phyloP scores from a whole-genome alignment of 2,329 filamentous ascomycete genomes.

The Metarhizium anisopliae region DNA sequence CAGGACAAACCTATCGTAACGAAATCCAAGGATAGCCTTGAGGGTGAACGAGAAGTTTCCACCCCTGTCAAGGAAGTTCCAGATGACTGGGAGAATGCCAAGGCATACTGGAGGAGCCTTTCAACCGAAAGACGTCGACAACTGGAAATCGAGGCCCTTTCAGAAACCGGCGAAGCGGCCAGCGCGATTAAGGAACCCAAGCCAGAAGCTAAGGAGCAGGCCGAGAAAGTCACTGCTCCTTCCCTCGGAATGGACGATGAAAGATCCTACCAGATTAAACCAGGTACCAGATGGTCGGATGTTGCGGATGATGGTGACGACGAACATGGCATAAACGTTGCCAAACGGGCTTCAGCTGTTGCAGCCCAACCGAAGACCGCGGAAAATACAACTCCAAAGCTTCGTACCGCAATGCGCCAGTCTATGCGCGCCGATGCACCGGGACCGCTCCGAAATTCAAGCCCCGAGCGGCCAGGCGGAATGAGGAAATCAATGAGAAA shows the following conservation, averaged over 20 bases:
- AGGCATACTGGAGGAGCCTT: slow-evolving; percentile 61
- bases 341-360: slow-evolving; percentile 3
- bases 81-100: slow-evolving; percentile 58
- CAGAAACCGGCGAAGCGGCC: slow-evolving; percentile 41
- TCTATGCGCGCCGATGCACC: slow-evolving; percentile 34
- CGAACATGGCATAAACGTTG: neutral
- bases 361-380: neutral
- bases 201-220: slow-evolving; percentile 29
- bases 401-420: slow-evolving; percentile 41
- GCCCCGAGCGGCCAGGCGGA: slow-evolving; percentile 10
- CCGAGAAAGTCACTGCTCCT: slow-evolving; percentile 6
- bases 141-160: slow-evolving; percentile 48
- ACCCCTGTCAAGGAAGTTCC: slow-evolving; percentile 4
- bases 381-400: slow-evolving; percentile 13
- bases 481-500: slow-evolving; percentile 27
- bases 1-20: slow-evolving; percentile 1
- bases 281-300: slow-evolving; percentile 20
- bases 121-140: slow-evolving; percentile 53
- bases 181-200: slow-evolving; percentile 18
- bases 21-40: neutral
- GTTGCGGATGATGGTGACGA: slow-evolving; percentile 8
- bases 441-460: slow-evolving; percentile 5
- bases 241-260: slow-evolving; percentile 9
- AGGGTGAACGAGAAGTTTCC: neutral
- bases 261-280: slow-evolving; percentile 31